Percentiles rank a stretch among this genome's conserved stretches.
Conservation (phyloP, 148 eudicot genomes). For the Bassia scoparia region DNA sequence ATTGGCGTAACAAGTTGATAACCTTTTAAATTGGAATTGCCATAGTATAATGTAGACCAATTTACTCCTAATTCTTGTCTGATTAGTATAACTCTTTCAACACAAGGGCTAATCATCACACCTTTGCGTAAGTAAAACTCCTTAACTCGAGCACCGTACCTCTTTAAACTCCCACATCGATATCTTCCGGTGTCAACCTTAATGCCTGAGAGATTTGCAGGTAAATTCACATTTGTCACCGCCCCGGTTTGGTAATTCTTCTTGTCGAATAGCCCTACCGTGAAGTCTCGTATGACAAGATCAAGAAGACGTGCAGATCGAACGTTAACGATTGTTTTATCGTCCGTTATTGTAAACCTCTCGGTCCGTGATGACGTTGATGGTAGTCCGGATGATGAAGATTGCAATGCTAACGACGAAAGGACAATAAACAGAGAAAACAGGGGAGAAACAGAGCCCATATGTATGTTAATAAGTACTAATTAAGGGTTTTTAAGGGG, state of each 20-base stretch:
- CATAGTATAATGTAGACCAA: constrained; percentile 55
- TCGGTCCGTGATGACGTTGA: constrained; percentile 5
- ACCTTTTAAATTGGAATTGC: constrained; percentile 48
- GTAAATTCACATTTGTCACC: constrained; percentile 42
- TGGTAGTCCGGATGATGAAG: constrained; percentile 18
- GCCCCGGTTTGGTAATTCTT: constrained; percentile 49
- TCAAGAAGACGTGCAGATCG: constrained; percentile 70
- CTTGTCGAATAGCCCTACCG: constrained; percentile 38
- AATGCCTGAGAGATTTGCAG: constrained; percentile 65
- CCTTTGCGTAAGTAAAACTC: constrained; percentile 55
- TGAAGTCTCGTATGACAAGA: constrained; percentile 68
- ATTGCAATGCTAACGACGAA: constrained; percentile 25
- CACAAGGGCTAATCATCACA: constrained; percentile 56
- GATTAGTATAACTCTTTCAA: constrained; percentile 59
- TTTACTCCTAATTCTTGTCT: constrained; percentile 55
- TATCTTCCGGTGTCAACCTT: constrained; percentile 42
- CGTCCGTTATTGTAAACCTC: constrained; percentile 17
- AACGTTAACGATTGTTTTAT: constrained; percentile 31
- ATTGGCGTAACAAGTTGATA: constrained; percentile 73
- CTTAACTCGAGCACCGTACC: constrained; percentile 61
- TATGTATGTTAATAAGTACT: constrained; percentile 20
- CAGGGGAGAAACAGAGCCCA: constrained; percentile 47
- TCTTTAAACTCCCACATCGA: constrained; percentile 75
- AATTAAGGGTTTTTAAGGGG: background rate
- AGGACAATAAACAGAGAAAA: constrained; percentile 32